Percentiles rank a stretch among this genome's conserved stretches.
These are phyloP conservation scores for Eutrema heterophyllum DNA, from an alignment of 345 rosid genomes.

Conservation along the genomic window DNA sequence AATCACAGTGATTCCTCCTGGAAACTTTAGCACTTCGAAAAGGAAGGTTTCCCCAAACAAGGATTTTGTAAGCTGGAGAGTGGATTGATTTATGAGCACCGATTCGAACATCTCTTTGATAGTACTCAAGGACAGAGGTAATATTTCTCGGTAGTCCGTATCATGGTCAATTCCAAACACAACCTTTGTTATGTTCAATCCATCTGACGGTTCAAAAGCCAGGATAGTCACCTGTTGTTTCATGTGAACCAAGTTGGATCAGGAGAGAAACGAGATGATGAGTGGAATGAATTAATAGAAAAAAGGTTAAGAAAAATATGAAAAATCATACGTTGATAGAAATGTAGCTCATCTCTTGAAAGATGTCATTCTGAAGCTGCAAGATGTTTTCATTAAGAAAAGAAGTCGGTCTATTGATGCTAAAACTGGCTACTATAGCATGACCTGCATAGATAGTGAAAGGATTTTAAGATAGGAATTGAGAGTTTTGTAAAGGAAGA, in stretches of 20 bases:
- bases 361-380: slow-evolving; percentile 71
- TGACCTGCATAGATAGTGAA: slow-evolving; percentile 48
- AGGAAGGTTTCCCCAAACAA: slow-evolving; percentile 63
- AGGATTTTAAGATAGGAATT: too few species aligned
- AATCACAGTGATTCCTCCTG: slow-evolving; percentile 73
- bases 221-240: slow-evolving; percentile 61
- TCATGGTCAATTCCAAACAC: slow-evolving; percentile 80
- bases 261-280: neutral
- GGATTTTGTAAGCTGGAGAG: slow-evolving; percentile 55
- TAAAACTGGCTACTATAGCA: slow-evolving; percentile 75
- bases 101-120: slow-evolving; percentile 51
- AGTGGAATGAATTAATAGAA: neutral
- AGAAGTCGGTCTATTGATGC: slow-evolving; percentile 47
- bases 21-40: slow-evolving; percentile 72
- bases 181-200: slow-evolving; percentile 55
- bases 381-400: slow-evolving; percentile 50
- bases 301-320: slow-evolving; percentile 1
- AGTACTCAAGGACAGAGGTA: slow-evolving; percentile 52
- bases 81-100: slow-evolving; percentile 46
- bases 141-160: slow-evolving; percentile 43
- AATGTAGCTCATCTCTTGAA: slow-evolving; percentile 55
- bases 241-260: slow-evolving; percentile 19
- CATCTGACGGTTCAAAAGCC: slow-evolving; percentile 45
- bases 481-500: too few species aligned
- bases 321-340: slow-evolving; percentile 45